Evolutionary conservation across 228 moss, liverwort and hornwort genomes (phyloP), one percentile per base, ranked within the genome.

Genomic region (Sphagnum magellanicum): DNA sequence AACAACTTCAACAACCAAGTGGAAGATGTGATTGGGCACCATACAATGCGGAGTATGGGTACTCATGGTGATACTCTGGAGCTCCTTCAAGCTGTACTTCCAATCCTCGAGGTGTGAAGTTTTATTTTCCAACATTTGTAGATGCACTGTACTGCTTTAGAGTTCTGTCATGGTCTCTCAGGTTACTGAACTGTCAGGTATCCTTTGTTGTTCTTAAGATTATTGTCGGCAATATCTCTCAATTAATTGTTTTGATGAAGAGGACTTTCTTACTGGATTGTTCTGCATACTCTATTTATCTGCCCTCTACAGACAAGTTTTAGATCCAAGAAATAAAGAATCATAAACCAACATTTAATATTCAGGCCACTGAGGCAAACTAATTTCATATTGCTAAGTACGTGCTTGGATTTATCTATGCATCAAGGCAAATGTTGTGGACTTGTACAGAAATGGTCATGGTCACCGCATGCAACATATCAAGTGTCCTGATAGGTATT

Each of bases 1-100:
- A 49, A 69, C 76, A 52, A 50, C 53, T 10, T 85, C 85, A 32
- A 53, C 68, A 5, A 76, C 85, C 4, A 76, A 60, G 8, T 85
- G 85, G 85, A 85, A 85, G 50, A 46, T 47, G 85, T 81, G 9
- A 53, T 85, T 49, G 81, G 85, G 48, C 85, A 85, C 63, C 85
- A 85, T 51, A 81, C 85, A 10, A 75, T 85, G 63, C 77, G 73
- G 59, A 85, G 85, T 58, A 76, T 73, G 46, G 85, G 85, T 67
- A 0, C 6, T 11, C 85, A 85, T 59, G 71, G 81, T 7, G 60
- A 72, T 63, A 81, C 81, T 5, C 60, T 52, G 12, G 81, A 85
- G 67, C 64, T 85, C 5, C 48, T 81, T 52, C 68, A 75, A 14
- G 70, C 76, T 60, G 57, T 85, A 47, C 53, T 81, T 15, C 85